Evolutionary conservation across 305 asterid genomes (phyloP), one percentile per base, ranked within the genome.

Genomic region (Stenogyne calaminthoides): DNA sequence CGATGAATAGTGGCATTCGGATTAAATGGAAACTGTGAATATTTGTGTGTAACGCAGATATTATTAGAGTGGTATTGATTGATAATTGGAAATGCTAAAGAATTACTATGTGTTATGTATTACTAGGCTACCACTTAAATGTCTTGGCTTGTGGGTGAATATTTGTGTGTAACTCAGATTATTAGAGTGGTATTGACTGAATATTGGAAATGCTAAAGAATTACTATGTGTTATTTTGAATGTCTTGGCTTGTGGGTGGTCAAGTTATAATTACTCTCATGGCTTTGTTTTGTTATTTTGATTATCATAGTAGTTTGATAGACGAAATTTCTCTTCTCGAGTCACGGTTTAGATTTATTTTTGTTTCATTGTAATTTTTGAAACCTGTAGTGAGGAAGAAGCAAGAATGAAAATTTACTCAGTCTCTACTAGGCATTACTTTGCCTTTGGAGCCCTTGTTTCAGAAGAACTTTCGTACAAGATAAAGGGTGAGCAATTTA

Each of bases 391-490:
- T 22, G 96, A 91, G 81, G 93, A 92, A 57, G 99, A 95, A 79
- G 98, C 99, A 6, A 85, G 97, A 75, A 92, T 84, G 98, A 95
- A 95, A 63, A 89, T 92, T 9, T 95, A 95, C 77, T 88, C 96
- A 0, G 97, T 95, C 34, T 95, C 99, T 5, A 95, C 98, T 0
- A 77, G 87, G 76, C 91, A 86, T 74, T 92, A 92, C 84, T 95
- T 2, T 80, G 99, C 99, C 66, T 95, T 95, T 82, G 99, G 99
- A 80, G 99, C 99, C 20, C 96, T 92, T 42, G 97, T 92, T 7
- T 82, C 93, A 0, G 99, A 95, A 79, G 98, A 95, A 54, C 80
- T 88, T 22, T 87, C 96, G 14, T 84, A 83, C 83, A 95, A 95
- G 88, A 4, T 94, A 0, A 89, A 92, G 81, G 99, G 99, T 89